Conservation (phyloP, 139 green algal species). For the Pleodorina starrii region DNA sequence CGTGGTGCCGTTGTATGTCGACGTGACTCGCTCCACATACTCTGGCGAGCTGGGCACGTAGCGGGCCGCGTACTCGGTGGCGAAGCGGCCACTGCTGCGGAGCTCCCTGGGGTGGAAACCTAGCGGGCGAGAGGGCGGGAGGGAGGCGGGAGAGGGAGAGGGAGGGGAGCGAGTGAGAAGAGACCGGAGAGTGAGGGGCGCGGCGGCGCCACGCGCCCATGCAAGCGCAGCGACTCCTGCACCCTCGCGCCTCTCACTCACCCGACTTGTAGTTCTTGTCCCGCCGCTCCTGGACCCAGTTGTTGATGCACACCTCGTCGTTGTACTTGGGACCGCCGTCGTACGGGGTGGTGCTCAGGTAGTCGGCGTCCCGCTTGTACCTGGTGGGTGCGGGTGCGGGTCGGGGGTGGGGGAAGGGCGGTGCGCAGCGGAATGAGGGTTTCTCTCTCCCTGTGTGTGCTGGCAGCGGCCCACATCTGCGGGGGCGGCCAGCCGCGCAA, state of each 20-base stretch:
- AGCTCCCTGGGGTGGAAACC: slow-evolving; percentile 33
- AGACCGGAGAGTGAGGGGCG: too few relatives aligned
- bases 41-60: background rate
- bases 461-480: too few relatives aligned
- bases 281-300: slow-evolving; percentile 40
- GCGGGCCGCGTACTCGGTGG: slow-evolving; percentile 13
- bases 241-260: too few relatives aligned
- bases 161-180: background rate
- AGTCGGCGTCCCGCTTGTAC: slow-evolving; percentile 44
- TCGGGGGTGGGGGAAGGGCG: too few relatives aligned
- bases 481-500: too few relatives aligned
- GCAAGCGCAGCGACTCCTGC: too few relatives aligned
- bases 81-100: background rate
- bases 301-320: slow-evolving; percentile 40
- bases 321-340: slow-evolving; percentile 37
- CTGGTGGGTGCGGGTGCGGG: background rate
- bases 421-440: too few relatives aligned
- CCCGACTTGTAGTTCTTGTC: slow-evolving; percentile 42
- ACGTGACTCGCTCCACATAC: slow-evolving; percentile 15
- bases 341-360: background rate
- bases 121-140: background rate
- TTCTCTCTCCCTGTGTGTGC: too few relatives aligned
- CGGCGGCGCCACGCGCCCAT: too few relatives aligned
- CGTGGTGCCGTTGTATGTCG: slow-evolving; percentile 14
- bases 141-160: background rate